Evolutionary conservation across 768 basidiomycete species (phyloP).

Genomic region (Trametes villosa): DNA sequence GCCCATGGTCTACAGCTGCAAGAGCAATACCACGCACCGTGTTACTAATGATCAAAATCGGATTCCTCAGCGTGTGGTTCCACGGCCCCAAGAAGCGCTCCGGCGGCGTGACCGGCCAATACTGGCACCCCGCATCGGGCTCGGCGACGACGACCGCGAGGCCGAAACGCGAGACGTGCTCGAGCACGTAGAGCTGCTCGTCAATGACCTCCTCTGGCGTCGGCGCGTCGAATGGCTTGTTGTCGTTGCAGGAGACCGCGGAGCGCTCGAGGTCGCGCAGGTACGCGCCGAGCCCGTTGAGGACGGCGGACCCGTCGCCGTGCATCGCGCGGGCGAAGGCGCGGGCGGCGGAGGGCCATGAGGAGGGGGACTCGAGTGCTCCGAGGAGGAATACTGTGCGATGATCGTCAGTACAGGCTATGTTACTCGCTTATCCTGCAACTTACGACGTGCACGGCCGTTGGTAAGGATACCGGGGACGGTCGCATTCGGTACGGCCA

Average conservation of each 20-base stretch:
- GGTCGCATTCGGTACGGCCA: conserved; percentile 31
- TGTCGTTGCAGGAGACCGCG: conserved; percentile 38
- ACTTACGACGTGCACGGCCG: conserved; percentile 32
- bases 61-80: conserved; percentile 34
- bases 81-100: conserved; percentile 37
- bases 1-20: neutral
- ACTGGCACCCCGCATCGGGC: conserved; percentile 34
- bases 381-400: conserved; percentile 16
- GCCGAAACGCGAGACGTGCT: conserved; percentile 25
- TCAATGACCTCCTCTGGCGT: conserved; percentile 29
- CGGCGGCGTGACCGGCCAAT: conserved; percentile 31
- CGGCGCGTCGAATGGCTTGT: conserved; percentile 26
- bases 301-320: conserved; percentile 30
- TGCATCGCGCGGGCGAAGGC: conserved; percentile 29
- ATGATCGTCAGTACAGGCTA: neutral
- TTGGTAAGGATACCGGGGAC: conserved; percentile 34
- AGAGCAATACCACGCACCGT: conserved; percentile 14
- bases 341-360: conserved; percentile 28
- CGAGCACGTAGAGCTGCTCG: conserved; percentile 29
- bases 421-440: too few relatives aligned
- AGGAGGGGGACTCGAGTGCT: conserved; percentile 26
- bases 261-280: conserved; percentile 28
- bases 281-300: conserved; percentile 20
- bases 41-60: conserved; percentile 34
- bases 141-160: conserved; percentile 27